These are phyloP conservation scores for Simplicillium aogashimaense DNA, from an alignment of 2,329 filamentous ascomycete genomes.

Conservation along the genomic window DNA sequence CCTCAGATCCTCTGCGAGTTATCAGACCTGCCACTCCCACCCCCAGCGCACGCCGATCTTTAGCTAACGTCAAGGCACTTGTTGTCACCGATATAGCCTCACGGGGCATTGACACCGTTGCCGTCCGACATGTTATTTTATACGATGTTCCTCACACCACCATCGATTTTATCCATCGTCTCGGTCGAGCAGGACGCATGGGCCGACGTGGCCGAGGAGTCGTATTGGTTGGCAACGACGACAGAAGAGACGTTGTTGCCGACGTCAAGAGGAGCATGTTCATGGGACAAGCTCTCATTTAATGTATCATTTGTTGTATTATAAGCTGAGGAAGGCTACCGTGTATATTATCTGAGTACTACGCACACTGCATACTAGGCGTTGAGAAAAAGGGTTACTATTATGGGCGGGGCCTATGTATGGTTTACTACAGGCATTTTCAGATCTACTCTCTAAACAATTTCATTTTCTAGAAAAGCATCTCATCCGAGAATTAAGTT, in stretches of 20 bases:
- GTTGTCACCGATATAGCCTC: constrained; percentile 92
- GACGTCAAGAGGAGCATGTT: constrained; percentile 90
- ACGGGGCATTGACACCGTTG: constrained; percentile 85
- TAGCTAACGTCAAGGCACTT: constrained; percentile 78
- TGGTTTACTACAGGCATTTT: no score
- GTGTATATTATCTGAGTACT: no score
- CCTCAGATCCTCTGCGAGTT: constrained; percentile 28
- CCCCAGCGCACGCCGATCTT: constrained; percentile 31
- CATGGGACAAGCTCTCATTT: constrained; percentile 69
- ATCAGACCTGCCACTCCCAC: constrained; percentile 13
- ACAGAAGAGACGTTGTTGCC: constrained; percentile 79
- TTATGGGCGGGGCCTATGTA: no score
- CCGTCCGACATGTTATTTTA: constrained; percentile 82
- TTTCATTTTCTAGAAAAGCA: no score
- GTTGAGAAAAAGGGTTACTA: no score
- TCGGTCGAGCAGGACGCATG: constrained; percentile 89
- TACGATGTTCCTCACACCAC: constrained; percentile 98
- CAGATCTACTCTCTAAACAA: no score
- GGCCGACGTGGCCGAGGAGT: constrained; percentile 80
- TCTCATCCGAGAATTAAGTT: no score
- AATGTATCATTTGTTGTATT: constrained; percentile 11
- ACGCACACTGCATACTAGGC: no score
- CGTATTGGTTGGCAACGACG: constrained; percentile 81
- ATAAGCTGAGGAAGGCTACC: not conserved
- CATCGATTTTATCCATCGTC: constrained; percentile 94